A percentile compares a stretch with the other conserved stretches of the same genome.
These are phyloP conservation scores for Moniliella sp. DNA, from an alignment of 1,284 basidiomycete genomes.

Conservation along the genomic window DNA sequence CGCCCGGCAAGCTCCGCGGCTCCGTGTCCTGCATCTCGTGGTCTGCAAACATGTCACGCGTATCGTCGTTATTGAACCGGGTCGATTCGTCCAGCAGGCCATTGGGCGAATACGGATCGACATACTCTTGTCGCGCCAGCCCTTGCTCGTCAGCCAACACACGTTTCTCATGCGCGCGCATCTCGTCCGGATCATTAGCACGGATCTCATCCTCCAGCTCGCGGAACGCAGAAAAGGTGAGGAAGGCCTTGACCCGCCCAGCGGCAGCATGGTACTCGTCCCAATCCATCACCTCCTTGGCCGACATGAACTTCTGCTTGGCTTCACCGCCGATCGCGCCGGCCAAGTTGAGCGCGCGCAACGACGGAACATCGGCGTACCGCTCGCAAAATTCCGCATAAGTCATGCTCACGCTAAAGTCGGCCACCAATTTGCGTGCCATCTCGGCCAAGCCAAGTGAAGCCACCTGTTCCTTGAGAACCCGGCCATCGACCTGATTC, in stretches of 20 bases:
- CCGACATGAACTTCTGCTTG: slow-evolving; percentile 32
- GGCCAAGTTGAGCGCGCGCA: slow-evolving; percentile 33
- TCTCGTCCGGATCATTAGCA: slow-evolving; percentile 44
- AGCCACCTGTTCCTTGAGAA: slow-evolving; percentile 73
- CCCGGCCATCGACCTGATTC: slow-evolving; percentile 72
- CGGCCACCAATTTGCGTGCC: slow-evolving; percentile 17
- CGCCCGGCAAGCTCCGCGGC: slow-evolving; percentile 26
- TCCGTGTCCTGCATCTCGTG: slow-evolving; percentile 41
- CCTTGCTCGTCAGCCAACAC: slow-evolving; percentile 49
- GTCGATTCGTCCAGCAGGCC: slow-evolving; percentile 29
- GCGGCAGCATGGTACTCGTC: slow-evolving; percentile 53
- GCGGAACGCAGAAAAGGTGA: slow-evolving; percentile 69
- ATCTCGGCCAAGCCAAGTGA: slow-evolving; percentile 61
- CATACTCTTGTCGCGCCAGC: slow-evolving; percentile 36
- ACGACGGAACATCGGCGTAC: slow-evolving; percentile 17
- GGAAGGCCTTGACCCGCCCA: slow-evolving; percentile 60
- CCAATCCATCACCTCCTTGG: slow-evolving; percentile 47
- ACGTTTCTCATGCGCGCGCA: slow-evolving; percentile 37
- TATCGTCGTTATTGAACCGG: too few species aligned
- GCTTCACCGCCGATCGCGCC: slow-evolving; percentile 39
- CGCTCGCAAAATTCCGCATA: slow-evolving; percentile 67
- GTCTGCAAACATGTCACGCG: too few species aligned
- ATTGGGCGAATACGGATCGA: slow-evolving; percentile 44
- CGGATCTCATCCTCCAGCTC: slow-evolving; percentile 69
- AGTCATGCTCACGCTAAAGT: slow-evolving; percentile 50